Evolutionary conservation across 208 protist species (phyloP).

Genomic region (Trypanosoma lewisi): DNA sequence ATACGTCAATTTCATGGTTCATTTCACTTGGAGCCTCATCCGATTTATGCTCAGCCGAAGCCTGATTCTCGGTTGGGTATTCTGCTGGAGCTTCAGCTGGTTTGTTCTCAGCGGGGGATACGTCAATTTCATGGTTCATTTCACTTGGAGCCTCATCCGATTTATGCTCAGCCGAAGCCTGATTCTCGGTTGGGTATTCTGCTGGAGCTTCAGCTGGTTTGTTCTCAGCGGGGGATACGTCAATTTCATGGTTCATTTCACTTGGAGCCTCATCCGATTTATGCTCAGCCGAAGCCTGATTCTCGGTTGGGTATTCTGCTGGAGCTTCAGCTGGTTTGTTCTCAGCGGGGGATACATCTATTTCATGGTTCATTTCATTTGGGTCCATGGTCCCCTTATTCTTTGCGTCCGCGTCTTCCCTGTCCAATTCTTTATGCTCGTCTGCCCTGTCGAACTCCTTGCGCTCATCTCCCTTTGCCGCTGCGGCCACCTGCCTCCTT

Average conservation of each 20-base stretch:
- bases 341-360: neutral
- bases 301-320: neutral
- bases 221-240: neutral
- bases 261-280: neutral
- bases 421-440: no score
- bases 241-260: neutral
- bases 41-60: neutral
- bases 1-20: neutral
- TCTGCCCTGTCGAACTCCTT: no score
- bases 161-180: neutral
- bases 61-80: neutral
- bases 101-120: constrained; percentile 1
- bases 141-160: neutral
- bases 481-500: neutral
- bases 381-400: no score
- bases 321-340: neutral
- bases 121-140: neutral
- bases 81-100: constrained; percentile 5
- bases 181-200: neutral
- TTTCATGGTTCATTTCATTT: neutral
- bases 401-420: no score
- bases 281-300: neutral
- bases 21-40: neutral
- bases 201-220: neutral
- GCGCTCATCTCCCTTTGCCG: no score